Percentiles rank a stretch among this genome's conserved stretches.
phyloP scores from a whole-genome alignment of 2,329 filamentous ascomycete genomes.

The Colletotrichum limetticola region DNA sequence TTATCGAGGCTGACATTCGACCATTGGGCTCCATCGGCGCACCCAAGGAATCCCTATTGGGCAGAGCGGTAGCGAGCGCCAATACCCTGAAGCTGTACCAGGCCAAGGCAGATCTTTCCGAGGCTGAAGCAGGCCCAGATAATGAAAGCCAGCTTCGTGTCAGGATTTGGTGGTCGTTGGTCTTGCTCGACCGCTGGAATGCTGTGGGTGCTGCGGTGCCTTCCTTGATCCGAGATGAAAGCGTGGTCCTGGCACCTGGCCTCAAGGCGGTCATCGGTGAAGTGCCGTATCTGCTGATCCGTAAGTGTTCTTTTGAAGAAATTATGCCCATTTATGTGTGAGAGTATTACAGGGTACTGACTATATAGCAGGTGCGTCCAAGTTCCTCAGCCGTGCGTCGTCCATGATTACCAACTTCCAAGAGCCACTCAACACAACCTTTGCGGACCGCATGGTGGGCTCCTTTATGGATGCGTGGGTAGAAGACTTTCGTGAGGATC shows the following conservation, averaged over 20 bases:
- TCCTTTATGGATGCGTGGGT: constrained; percentile 66
- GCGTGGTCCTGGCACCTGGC: constrained; percentile 67
- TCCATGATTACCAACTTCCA: constrained; percentile 47
- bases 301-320: constrained; percentile 58
- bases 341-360: neutral
- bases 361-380: constrained; percentile 59
- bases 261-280: constrained; percentile 72
- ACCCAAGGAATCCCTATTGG: constrained; percentile 67
- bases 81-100: constrained; percentile 72
- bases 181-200: constrained; percentile 79
- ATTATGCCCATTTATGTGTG: neutral
- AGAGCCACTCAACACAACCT: constrained; percentile 17
- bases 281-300: constrained; percentile 70
- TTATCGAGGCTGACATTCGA: constrained; percentile 72
- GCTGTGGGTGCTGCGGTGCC: constrained; percentile 74
- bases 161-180: constrained; percentile 77
- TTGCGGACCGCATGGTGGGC: constrained; percentile 49
- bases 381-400: constrained; percentile 59
- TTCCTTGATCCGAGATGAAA: constrained; percentile 70
- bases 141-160: constrained; percentile 71
- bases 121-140: constrained; percentile 63
- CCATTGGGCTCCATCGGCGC: constrained; percentile 55
- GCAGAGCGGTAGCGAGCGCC: constrained; percentile 72
- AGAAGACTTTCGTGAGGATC: constrained; percentile 73
- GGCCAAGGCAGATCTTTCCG: constrained; percentile 48